phyloP scores from a whole-genome alignment of 163 green algal genomes.

The Scenedesmus sp. region DNA sequence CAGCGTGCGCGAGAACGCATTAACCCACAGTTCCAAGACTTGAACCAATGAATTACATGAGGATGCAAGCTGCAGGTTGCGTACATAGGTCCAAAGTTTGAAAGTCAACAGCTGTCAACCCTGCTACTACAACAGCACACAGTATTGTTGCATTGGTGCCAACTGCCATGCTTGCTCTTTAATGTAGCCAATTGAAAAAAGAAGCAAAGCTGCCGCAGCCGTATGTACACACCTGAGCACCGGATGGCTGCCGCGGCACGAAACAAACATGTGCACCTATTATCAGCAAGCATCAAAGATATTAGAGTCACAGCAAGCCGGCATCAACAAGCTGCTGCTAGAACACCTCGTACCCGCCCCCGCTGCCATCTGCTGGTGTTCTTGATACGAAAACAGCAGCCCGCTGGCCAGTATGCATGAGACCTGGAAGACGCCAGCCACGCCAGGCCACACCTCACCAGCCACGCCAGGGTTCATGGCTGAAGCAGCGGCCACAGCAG shows the following conservation, averaged over 20 bases:
- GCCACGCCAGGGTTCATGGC: conserved; percentile 63
- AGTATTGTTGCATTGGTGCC: background rate
- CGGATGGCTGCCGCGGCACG: no score
- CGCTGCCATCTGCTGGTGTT: conserved; percentile 67
- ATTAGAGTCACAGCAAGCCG: no score
- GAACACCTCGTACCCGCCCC: conserved; percentile 64
- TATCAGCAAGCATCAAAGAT: no score
- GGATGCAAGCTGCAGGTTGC: background rate
- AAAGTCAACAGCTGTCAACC: background rate
- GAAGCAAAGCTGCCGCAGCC: no score
- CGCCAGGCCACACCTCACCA: conserved; percentile 63
- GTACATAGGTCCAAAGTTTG: background rate
- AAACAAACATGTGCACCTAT: no score
- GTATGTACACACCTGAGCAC: no score
- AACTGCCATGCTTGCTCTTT: background rate
- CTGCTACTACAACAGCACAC: background rate
- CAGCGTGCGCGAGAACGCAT: no score
- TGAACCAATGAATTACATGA: background rate
- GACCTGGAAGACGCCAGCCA: conserved; percentile 77
- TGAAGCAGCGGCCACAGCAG: conserved; percentile 37
- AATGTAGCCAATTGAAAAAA: background rate
- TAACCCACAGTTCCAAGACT: no score
- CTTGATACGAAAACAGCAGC: conserved; percentile 88
- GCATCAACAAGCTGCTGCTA: background rate
- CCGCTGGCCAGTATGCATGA: conserved; percentile 83